These are phyloP conservation scores for Rhododendron ferrugineum DNA, from an alignment of 148 eudicot species.

Conservation along the genomic window DNA sequence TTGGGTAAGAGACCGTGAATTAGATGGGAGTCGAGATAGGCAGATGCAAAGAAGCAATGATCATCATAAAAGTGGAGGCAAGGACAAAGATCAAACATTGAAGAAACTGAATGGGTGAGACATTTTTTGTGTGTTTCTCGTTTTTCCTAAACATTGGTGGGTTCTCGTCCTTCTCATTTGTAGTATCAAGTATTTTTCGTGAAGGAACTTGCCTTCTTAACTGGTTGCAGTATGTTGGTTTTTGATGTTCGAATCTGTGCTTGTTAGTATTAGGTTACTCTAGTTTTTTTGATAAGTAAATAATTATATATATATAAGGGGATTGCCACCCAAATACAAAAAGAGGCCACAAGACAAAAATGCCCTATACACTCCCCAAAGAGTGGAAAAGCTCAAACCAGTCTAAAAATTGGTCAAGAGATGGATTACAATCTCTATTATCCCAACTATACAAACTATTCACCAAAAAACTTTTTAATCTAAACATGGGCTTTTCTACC, in stretches of 20 bases:
- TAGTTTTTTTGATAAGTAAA: too few species aligned
- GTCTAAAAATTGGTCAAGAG: too few species aligned
- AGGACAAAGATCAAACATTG: slow-evolving; percentile 34
- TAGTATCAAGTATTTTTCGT: neutral
- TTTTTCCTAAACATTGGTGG: neutral
- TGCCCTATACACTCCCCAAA: too few species aligned
- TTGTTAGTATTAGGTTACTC: neutral
- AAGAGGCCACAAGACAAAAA: too few species aligned
- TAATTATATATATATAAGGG: too few species aligned
- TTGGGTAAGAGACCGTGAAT: slow-evolving; percentile 30
- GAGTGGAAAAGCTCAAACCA: too few species aligned
- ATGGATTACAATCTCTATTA: too few species aligned
- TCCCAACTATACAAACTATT: too few species aligned
- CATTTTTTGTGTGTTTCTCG: neutral
- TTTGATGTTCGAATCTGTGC: neutral
- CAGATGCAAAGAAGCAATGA: slow-evolving; percentile 37
- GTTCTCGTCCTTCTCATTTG: neutral
- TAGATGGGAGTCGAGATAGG: slow-evolving; percentile 32
- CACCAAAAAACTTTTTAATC: too few species aligned
- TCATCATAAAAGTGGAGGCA: slow-evolving; percentile 36
- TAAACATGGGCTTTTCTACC: too few species aligned
- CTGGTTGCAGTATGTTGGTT: neutral
- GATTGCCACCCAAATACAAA: too few species aligned
- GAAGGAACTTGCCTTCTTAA: neutral
- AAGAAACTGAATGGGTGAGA: slow-evolving; percentile 52